Conservation (phyloP, 129 eudicot species). For the Tagetes erecta region DNA sequence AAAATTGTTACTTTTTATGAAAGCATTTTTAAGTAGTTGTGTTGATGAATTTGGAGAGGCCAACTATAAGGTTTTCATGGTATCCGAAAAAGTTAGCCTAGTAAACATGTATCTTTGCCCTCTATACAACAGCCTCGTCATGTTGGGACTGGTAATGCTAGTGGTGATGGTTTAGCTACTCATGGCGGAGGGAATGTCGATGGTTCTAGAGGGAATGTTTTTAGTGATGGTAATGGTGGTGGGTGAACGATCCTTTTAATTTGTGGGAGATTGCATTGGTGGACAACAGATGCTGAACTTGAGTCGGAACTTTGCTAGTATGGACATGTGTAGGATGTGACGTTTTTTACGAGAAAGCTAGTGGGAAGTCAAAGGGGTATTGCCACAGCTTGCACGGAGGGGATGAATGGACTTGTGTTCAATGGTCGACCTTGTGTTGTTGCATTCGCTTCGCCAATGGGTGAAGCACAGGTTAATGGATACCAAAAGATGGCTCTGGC, state of each 20-base stretch:
- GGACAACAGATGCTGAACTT: constrained; percentile 90
- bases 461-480: constrained; percentile 66
- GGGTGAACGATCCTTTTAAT: constrained; percentile 67
- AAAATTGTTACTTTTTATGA: no score
- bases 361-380: constrained; percentile 90
- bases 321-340: constrained; percentile 79
- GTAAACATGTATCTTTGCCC: no score
- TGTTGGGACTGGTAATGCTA: constrained; percentile 24
- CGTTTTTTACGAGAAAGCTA: constrained; percentile 79
- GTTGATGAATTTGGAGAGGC: no score
- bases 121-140: constrained; percentile 45
- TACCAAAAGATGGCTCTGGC: constrained; percentile 54
- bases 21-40: no score
- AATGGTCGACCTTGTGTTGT: constrained; percentile 93
- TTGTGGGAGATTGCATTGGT: constrained; percentile 97
- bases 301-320: constrained; percentile 68
- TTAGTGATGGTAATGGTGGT: constrained; percentile 38
- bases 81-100: no score
- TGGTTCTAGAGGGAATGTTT: constrained; percentile 23
- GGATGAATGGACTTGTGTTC: constrained; percentile 84
- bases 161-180: constrained; percentile 9
- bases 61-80: no score
- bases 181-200: constrained; percentile 24
- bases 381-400: constrained; percentile 86
- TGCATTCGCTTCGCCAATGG: constrained; percentile 71